A percentile compares a stretch with the other conserved stretches of the same genome.
These are phyloP conservation scores for Salinomyces thailandicus DNA, from an alignment of 2,329 filamentous ascomycete genomes.

Conservation along the genomic window DNA sequence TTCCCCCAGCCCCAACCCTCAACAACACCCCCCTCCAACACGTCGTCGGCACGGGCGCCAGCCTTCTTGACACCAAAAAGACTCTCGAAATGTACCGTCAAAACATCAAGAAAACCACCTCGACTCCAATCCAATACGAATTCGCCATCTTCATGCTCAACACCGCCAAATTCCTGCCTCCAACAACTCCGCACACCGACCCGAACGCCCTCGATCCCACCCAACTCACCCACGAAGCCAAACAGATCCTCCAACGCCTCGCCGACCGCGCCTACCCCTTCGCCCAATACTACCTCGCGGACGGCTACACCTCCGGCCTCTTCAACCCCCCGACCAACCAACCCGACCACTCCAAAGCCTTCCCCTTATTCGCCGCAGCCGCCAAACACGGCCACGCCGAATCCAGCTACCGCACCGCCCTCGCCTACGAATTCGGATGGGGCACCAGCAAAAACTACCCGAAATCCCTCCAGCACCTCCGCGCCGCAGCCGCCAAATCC, in stretches of 20 bases:
- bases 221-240: constrained; percentile 74
- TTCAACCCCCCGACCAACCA: constrained; percentile 74
- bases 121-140: constrained; percentile 83
- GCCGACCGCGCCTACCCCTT: constrained; percentile 87
- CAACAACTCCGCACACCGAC: constrained; percentile 8
- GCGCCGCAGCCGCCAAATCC: constrained; percentile 80
- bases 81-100: constrained; percentile 95
- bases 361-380: constrained; percentile 82
- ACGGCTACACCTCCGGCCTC: constrained; percentile 85
- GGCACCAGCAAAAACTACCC: constrained; percentile 79
- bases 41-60: constrained; percentile 79
- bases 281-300: constrained; percentile 92
- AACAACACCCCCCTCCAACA: constrained; percentile 74
- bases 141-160: constrained; percentile 93
- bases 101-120: constrained; percentile 95
- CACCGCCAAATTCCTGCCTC: constrained; percentile 64
- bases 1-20: constrained; percentile 51
- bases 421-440: constrained; percentile 98
- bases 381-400: constrained; percentile 97
- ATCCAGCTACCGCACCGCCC: constrained; percentile 80
- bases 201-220: constrained; percentile 31
- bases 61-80: constrained; percentile 79
- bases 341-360: constrained; percentile 81
- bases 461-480: constrained; percentile 89
- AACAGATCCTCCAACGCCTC: constrained; percentile 75